Conservation (phyloP, 306 rosid genomes). For the Rosa chinensis region DNA sequence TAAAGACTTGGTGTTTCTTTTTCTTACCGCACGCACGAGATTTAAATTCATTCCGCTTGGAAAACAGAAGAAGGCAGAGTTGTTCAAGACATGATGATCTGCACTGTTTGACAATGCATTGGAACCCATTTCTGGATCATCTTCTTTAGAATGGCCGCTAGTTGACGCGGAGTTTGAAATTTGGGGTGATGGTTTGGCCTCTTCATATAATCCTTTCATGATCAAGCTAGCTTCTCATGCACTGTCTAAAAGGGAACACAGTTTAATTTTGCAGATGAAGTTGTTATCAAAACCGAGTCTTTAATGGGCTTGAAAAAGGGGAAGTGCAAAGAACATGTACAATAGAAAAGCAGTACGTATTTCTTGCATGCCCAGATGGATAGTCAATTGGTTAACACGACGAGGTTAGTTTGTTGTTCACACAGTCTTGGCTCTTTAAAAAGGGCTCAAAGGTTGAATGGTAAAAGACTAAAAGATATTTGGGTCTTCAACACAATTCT, state of each 20-base stretch:
- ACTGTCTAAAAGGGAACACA: constrained; percentile 10
- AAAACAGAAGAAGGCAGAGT: constrained; percentile 22
- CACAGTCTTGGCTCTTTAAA: constrained; percentile 25
- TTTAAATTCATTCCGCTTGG: constrained; percentile 34
- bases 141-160: constrained; percentile 39
- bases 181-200: constrained; percentile 37
- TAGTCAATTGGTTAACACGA: constrained; percentile 29
- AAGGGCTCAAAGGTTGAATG: constrained; percentile 8
- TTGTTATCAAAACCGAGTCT: constrained; percentile 7
- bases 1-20: neutral
- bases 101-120: constrained; percentile 26
- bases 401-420: constrained; percentile 35
- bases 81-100: constrained; percentile 25
- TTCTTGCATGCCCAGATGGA: constrained; percentile 22
- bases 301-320: constrained; percentile 26
- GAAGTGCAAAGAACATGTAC: constrained; percentile 37
- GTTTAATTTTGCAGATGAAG: constrained; percentile 12
- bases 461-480: neutral
- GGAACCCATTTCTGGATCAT: constrained; percentile 50
- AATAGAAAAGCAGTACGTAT: constrained; percentile 18
- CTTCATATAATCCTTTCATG: constrained; percentile 49
- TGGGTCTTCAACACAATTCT: constrained; percentile 43
- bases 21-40: constrained; percentile 54
- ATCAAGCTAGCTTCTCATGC: constrained; percentile 18
- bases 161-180: constrained; percentile 46